phyloP scores from a whole-genome alignment of 106 monocot species.

The Phalaenopsis equestris region DNA sequence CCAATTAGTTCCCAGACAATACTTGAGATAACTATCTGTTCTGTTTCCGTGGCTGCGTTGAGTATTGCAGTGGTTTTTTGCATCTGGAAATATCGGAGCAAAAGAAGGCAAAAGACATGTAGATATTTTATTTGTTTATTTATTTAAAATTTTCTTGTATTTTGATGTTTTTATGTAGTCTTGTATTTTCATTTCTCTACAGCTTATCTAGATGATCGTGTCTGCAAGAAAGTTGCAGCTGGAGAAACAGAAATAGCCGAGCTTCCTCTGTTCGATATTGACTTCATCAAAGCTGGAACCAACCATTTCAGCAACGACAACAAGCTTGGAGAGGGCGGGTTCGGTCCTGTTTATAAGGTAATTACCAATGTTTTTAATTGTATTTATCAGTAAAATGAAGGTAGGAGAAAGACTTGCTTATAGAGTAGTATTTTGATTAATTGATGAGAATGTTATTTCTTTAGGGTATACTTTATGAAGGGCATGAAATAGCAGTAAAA shows the following conservation, averaged over 20 bases:
- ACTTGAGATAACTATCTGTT: background rate
- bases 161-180: background rate
- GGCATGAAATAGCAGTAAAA: constrained; percentile 26
- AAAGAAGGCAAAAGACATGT: background rate
- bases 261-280: constrained; percentile 19
- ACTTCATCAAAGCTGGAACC: constrained; percentile 10
- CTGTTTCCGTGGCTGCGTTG: background rate
- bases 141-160: background rate
- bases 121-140: background rate
- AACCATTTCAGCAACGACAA: constrained; percentile 15
- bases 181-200: background rate
- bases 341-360: constrained; percentile 35
- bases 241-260: constrained; percentile 2
- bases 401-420: background rate
- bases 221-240: background rate
- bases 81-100: background rate
- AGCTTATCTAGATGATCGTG: background rate
- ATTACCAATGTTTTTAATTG: background rate
- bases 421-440: background rate
- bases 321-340: constrained; percentile 35
- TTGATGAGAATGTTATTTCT: background rate
- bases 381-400: background rate
- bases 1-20: background rate
- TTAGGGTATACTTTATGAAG: constrained; percentile 20
- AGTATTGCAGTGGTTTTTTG: background rate